Percentiles rank a stretch among this genome's conserved stretches.
These are phyloP conservation scores for Talaromyces sp. DNA, from an alignment of 2,329 filamentous ascomycete species.

Conservation along the genomic window DNA sequence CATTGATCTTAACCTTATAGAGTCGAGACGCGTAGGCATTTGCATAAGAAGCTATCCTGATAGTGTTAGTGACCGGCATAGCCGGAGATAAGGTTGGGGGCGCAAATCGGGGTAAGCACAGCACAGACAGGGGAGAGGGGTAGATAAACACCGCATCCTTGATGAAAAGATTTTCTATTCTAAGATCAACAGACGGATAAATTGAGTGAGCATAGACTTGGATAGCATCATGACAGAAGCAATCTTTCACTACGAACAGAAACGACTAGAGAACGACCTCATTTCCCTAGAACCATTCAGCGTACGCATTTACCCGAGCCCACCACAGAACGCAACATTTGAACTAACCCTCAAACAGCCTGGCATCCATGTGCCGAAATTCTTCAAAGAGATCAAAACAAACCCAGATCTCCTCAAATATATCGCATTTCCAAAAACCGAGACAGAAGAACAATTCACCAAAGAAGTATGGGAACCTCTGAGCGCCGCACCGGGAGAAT, in stretches of 20 bases:
- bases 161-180: too few relatives aligned
- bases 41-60: too few relatives aligned
- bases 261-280: conserved; percentile 10
- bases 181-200: too few relatives aligned
- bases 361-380: neutral
- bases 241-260: conserved; percentile 8
- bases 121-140: neutral
- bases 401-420: conserved; percentile 5
- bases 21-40: too few relatives aligned
- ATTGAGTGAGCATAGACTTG: too few relatives aligned
- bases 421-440: conserved; percentile 5
- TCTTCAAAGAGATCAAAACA: neutral
- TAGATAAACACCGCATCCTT: too few relatives aligned
- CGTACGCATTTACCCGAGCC: neutral
- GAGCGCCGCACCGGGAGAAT: neutral
- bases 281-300: conserved; percentile 9
- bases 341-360: neutral
- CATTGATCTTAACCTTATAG: too few relatives aligned
- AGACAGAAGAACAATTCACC: conserved; percentile 8
- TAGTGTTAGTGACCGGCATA: too few relatives aligned
- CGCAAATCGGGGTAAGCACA: neutral
- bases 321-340: neutral
- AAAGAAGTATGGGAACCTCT: conserved; percentile 4
- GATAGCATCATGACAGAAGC: conserved; percentile 6
- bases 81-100: too few relatives aligned